phyloP scores from a whole-genome alignment of 805 yeast species.

The Pachysolen tannophilus region DNA sequence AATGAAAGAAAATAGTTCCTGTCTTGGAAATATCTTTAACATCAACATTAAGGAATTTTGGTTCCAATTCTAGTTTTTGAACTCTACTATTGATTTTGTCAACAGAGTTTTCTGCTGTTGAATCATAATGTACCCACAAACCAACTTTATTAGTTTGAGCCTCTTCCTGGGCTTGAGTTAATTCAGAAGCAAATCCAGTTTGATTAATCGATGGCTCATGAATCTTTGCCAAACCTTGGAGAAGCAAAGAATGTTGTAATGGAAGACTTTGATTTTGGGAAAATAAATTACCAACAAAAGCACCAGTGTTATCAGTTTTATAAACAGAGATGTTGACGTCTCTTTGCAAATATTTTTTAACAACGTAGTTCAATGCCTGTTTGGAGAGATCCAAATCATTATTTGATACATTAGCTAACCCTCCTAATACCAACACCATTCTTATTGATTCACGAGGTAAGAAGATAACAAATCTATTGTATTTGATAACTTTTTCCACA shows the following conservation, averaged over 20 bases:
- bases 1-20: constrained; percentile 40
- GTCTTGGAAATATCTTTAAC: constrained; percentile 37
- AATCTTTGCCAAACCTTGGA: constrained; percentile 53
- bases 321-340: constrained; percentile 64
- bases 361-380: constrained; percentile 46
- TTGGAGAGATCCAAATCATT: constrained; percentile 31
- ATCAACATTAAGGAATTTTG: constrained; percentile 41
- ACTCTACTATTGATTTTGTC: constrained; percentile 12
- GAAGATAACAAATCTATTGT: constrained; percentile 55
- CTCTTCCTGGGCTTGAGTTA: constrained; percentile 51
- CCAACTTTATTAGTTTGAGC: constrained; percentile 54
- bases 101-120: constrained; percentile 24
- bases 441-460: constrained; percentile 67
- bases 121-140: constrained; percentile 57
- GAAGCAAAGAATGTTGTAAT: constrained; percentile 48
- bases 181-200: constrained; percentile 45
- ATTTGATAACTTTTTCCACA: constrained; percentile 66
- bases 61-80: constrained; percentile 19
- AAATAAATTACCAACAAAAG: constrained; percentile 67
- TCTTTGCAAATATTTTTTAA: constrained; percentile 55
- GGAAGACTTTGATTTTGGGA: constrained; percentile 43
- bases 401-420: constrained; percentile 38
- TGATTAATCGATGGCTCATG: constrained; percentile 60
- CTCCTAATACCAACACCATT: constrained; percentile 69
- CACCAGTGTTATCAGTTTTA: constrained; percentile 70